These are phyloP conservation scores for Cadophora luteo-olivacea DNA, from an alignment of 2,329 filamentous ascomycete genomes.

Conservation along the genomic window DNA sequence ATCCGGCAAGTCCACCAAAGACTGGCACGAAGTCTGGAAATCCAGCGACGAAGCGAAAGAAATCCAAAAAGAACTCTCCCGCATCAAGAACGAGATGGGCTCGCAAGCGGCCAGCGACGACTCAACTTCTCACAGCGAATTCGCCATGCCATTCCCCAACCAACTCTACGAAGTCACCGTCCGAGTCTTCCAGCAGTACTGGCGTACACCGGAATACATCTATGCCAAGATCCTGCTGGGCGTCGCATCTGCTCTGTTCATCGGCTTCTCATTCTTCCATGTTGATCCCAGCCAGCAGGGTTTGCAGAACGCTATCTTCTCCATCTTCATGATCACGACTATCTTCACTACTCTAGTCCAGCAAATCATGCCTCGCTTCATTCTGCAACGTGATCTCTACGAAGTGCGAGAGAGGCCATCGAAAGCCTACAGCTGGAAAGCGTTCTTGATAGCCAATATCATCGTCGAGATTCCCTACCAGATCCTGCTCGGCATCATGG, in stretches of 20 bases:
- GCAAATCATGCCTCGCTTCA: constrained; percentile 74
- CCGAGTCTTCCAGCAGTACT: constrained; percentile 79
- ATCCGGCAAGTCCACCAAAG: constrained; percentile 62
- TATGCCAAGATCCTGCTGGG: constrained; percentile 72
- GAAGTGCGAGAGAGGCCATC: constrained; percentile 54
- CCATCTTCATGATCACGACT: constrained; percentile 73
- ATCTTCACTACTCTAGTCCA: constrained; percentile 72
- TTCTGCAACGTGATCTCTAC: constrained; percentile 72
- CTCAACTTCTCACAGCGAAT: constrained; percentile 61
- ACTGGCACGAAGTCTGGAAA: constrained; percentile 59
- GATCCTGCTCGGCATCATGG: constrained; percentile 73
- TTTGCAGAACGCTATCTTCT: constrained; percentile 74
- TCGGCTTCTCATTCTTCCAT: constrained; percentile 72
- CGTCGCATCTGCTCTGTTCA: constrained; percentile 58
- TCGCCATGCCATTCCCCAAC: constrained; percentile 73
- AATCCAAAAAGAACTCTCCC: constrained; percentile 39
- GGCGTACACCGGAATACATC: constrained; percentile 78
- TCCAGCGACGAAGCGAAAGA: constrained; percentile 43
- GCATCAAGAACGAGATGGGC: constrained; percentile 47
- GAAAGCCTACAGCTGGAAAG: constrained; percentile 47
- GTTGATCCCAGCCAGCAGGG: constrained; percentile 66
- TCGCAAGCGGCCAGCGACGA: constrained; percentile 65
- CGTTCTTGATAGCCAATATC: constrained; percentile 54
- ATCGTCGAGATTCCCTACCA: constrained; percentile 88
- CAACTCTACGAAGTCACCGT: constrained; percentile 71